Base-by-base conservation (phyloP, 1,284 basidiomycete species). In the Melampsora americana region DNA sequence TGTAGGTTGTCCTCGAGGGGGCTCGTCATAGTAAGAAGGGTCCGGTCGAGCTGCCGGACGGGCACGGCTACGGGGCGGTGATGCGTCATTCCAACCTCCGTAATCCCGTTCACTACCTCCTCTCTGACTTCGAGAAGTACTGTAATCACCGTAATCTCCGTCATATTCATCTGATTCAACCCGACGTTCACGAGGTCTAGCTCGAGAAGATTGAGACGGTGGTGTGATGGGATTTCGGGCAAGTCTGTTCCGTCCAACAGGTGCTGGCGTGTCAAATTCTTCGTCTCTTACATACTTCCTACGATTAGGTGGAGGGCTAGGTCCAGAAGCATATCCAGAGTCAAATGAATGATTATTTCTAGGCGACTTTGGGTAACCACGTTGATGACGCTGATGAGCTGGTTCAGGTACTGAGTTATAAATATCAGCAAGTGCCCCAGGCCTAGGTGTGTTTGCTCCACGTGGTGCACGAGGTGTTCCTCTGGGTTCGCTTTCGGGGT, bases 281-380 rank as follows among this genome's bases (percentile, higher is more conserved):
- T 28, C 60, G 7, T 62, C 60, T 62, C 60, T 62, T 28, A 7
- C 60, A 32, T 35, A 53, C 50, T 53, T 53, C 16, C 50, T 9
- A 26, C 50, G 50, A 26, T 53, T 53, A 26, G 50, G 50, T 53
- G 65, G 20, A n/a, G 65, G 39, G 18, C 32, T 60, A 2, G 73
- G n/a, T 11, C 73, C 66, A 16, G 70, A 73, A 16, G 50, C 73
- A 48, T 75, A 75, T 20, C 73, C 73, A 1, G 73, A 75, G 26
- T 75, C 73, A 14, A 68, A 61, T 11, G 73, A 75, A 14, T 68
- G 35, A 28, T 75, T 75, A 18, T 60, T 56, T 26, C 61, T 48
- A 4, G 64, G 61, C 9, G 39, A 64, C 28, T 68, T 35, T 11
- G 23, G 39, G 50, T 75, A 59, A 30, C 53, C 56, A 30, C 18